These are phyloP conservation scores for Aspergillus fructus DNA, from an alignment of 2,329 filamentous ascomycete species.

Conservation along the genomic window DNA sequence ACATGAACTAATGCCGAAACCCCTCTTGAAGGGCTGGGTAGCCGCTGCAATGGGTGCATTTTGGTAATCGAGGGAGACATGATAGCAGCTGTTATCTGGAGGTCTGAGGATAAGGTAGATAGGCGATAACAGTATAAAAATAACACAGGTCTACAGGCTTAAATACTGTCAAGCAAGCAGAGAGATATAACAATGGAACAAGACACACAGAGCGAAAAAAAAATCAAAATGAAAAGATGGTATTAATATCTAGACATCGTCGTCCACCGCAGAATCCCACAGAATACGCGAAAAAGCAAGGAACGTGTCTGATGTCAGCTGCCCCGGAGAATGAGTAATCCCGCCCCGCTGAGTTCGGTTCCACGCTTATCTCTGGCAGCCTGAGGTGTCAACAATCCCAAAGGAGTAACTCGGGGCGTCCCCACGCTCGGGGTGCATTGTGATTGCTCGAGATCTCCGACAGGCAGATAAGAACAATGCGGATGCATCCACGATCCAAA, in stretches of 20 bases:
- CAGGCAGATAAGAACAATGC: slow-evolving; percentile 3
- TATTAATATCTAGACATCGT: background rate
- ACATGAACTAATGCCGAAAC: slow-evolving; percentile 47
- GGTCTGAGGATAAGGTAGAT: background rate
- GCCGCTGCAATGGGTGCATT: slow-evolving; percentile 45
- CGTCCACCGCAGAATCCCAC: background rate
- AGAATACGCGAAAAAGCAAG: slow-evolving; percentile 5
- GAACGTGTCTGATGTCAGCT: slow-evolving; percentile 5
- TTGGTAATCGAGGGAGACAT: slow-evolving; percentile 20
- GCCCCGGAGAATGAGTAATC: slow-evolving; percentile 1
- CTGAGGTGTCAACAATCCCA: background rate
- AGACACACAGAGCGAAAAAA: background rate
- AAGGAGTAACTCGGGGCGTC: slow-evolving; percentile 1
- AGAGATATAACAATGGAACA: background rate
- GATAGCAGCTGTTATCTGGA: slow-evolving; percentile 13
- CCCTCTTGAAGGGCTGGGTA: slow-evolving; percentile 43
- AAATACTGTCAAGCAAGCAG: background rate
- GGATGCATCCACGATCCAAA: background rate
- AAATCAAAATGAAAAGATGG: background rate
- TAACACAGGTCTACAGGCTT: background rate
- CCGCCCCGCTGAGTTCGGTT: background rate
- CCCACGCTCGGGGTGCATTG: background rate
- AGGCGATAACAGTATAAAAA: background rate
- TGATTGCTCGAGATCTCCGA: slow-evolving; percentile 21
- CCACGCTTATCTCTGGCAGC: slow-evolving; percentile 13